Evolutionary conservation across 2,329 filamentous ascomycete genomes (phyloP).

Genomic region (Aschersonia sp.): DNA sequence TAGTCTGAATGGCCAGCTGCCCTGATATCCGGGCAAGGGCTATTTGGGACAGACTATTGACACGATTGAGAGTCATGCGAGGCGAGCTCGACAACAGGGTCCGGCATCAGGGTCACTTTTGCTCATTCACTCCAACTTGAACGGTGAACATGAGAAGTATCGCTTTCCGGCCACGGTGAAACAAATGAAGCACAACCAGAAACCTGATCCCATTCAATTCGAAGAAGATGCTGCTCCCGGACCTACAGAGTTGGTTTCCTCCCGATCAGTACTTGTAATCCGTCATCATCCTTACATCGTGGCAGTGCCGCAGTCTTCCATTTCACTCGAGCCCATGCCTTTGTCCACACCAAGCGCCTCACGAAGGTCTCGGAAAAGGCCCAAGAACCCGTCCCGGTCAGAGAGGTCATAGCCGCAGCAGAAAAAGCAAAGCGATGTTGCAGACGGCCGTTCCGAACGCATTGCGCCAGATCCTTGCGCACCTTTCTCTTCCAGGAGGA

Average conservation of each 20-base stretch:
- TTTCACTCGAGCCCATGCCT: slow-evolving; percentile 19
- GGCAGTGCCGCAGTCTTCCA: slow-evolving; percentile 21
- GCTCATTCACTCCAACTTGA: too few relatives aligned
- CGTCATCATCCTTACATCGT: slow-evolving; percentile 16
- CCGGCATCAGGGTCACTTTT: too few relatives aligned
- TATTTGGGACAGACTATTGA: too few relatives aligned
- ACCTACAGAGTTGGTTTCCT: not conserved
- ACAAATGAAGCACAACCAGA: too few relatives aligned
- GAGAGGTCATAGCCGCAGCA: slow-evolving; percentile 25
- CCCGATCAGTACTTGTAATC: slow-evolving; percentile 7
- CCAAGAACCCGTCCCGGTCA: slow-evolving; percentile 27
- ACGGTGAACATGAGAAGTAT: too few relatives aligned
- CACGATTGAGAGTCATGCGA: too few relatives aligned
- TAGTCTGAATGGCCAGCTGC: too few relatives aligned
- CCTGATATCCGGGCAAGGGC: too few relatives aligned
- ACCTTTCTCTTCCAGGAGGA: slow-evolving; percentile 15
- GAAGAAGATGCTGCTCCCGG: too few relatives aligned
- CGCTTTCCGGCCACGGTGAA: too few relatives aligned
- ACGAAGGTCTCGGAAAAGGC: slow-evolving; percentile 24
- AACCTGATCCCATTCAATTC: too few relatives aligned
- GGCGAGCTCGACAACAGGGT: too few relatives aligned
- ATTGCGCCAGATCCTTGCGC: slow-evolving; percentile 17
- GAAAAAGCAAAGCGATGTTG: slow-evolving; percentile 20
- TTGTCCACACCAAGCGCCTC: slow-evolving; percentile 16
- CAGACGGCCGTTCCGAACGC: slow-evolving; percentile 20